Evolutionary conservation across 331 rosid species (phyloP).

Genomic region (Pyrus hybrid): DNA sequence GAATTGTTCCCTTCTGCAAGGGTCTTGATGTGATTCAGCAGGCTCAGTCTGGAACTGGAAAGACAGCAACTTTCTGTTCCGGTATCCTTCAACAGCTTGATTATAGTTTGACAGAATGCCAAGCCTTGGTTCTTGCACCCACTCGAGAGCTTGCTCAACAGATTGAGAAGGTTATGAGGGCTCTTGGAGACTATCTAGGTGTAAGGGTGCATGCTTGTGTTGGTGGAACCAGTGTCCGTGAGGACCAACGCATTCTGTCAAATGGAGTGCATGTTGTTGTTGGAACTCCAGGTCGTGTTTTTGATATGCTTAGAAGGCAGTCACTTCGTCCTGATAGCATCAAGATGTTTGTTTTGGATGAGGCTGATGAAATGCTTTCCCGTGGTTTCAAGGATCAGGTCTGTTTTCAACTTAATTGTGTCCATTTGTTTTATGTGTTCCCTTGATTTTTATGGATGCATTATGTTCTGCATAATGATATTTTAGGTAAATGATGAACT

Average conservation of each 20-base stretch:
- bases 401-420: neutral
- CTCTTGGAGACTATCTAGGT: conserved; percentile 78
- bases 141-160: conserved; percentile 85
- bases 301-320: conserved; percentile 74
- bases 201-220: conserved; percentile 82
- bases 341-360: conserved; percentile 78
- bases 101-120: conserved; percentile 51
- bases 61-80: conserved; percentile 79
- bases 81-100: conserved; percentile 78
- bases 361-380: conserved; percentile 87
- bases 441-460: neutral
- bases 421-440: neutral
- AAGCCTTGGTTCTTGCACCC: conserved; percentile 75
- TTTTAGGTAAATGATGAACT: neutral
- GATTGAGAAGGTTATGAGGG: conserved; percentile 88
- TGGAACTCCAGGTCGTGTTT: conserved; percentile 83
- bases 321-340: conserved; percentile 65
- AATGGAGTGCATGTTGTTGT: conserved; percentile 81
- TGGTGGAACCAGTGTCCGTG: conserved; percentile 77
- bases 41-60: conserved; percentile 86
- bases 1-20: conserved; percentile 67
- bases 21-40: conserved; percentile 85
- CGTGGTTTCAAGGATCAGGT: conserved; percentile 86
- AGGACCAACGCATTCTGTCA: conserved; percentile 64
- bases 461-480: neutral